Evolutionary conservation across 176 grass and related monocot genomes (phyloP).

Genomic region (Tuctoria greenei): DNA sequence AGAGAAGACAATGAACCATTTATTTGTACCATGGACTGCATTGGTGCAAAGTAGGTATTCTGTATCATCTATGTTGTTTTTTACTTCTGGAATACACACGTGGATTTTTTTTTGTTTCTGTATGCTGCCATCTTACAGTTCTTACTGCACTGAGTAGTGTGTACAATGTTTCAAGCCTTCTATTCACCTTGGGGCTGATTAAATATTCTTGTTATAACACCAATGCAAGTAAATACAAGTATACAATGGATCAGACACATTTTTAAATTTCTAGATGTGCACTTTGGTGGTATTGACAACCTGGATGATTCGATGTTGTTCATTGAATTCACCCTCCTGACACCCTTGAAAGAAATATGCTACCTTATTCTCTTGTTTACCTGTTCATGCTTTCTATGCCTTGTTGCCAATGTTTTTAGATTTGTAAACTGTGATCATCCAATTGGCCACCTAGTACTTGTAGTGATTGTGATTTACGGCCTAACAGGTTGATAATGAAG

Average conservation of each 20-base stretch:
- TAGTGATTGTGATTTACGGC: neutral
- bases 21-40: slow-evolving; percentile 99
- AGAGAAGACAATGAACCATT: slow-evolving; percentile 78
- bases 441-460: neutral
- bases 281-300: neutral
- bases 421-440: neutral
- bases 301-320: neutral
- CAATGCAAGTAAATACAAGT: neutral
- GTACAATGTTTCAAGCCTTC: neutral
- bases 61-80: slow-evolving; percentile 13
- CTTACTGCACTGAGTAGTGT: neutral
- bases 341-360: neutral
- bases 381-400: neutral
- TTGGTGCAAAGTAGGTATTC: slow-evolving; percentile 93
- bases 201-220: neutral
- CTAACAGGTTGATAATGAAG: neutral
- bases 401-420: neutral
- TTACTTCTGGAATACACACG: neutral
- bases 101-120: neutral
- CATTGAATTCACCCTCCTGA: neutral
- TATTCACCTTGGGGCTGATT: neutral
- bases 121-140: neutral
- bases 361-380: neutral
- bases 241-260: neutral
- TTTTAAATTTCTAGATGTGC: neutral